Evolutionary conservation across 768 basidiomycete species (phyloP).

Genomic region (Lactarius indigo): DNA sequence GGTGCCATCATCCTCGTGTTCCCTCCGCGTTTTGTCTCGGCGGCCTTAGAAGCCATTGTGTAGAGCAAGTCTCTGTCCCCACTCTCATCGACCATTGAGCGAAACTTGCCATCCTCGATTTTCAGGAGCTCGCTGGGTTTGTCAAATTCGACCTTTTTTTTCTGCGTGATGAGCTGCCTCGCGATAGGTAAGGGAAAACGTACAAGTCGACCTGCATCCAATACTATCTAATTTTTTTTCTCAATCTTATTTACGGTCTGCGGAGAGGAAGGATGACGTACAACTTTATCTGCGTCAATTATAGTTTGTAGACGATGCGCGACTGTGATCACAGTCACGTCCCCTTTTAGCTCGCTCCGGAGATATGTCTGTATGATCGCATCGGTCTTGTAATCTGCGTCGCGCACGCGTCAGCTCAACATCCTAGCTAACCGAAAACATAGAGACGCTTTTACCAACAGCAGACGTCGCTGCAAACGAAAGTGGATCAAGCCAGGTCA

Average conservation of each 20-base stretch:
- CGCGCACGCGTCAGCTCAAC: background rate
- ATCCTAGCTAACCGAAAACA: background rate
- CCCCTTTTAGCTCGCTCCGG: slow-evolving; percentile 40
- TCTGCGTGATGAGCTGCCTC: background rate
- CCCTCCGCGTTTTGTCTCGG: background rate
- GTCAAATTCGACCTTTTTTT: slow-evolving; percentile 43
- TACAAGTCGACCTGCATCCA: slow-evolving; percentile 41
- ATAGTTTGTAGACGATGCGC: slow-evolving; percentile 58
- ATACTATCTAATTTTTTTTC: slow-evolving; percentile 37
- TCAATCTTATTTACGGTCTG: background rate
- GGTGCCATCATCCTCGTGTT: background rate
- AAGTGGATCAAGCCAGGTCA: background rate
- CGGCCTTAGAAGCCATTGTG: slow-evolving; percentile 27
- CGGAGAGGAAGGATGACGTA: slow-evolving; percentile 27
- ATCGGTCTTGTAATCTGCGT: slow-evolving; percentile 53
- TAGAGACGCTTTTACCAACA: slow-evolving; percentile 32
- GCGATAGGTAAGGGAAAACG: slow-evolving; percentile 15
- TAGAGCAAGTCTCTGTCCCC: slow-evolving; percentile 37
- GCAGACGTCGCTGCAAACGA: slow-evolving; percentile 40
- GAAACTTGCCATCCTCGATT: slow-evolving; percentile 35
- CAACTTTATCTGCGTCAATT: slow-evolving; percentile 60
- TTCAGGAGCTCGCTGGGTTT: slow-evolving; percentile 40
- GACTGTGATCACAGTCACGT: slow-evolving; percentile 52
- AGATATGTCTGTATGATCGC: slow-evolving; percentile 53
- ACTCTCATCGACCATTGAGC: slow-evolving; percentile 39